Conservation (phyloP, 805 yeast genomes). For the Suhomyces canberraensis region DNA sequence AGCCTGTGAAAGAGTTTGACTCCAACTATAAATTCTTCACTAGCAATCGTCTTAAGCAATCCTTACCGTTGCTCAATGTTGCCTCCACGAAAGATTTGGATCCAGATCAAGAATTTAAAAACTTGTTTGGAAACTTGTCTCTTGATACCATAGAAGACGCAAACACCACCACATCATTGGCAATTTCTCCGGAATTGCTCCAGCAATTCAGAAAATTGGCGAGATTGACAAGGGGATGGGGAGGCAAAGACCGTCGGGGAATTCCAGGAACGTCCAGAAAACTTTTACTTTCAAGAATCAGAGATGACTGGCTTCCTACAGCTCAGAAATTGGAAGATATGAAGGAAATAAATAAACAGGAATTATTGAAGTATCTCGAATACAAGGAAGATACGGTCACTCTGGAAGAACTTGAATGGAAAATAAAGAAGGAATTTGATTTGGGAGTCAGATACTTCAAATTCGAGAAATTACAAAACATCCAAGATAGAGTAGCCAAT, state of each 20-base stretch:
- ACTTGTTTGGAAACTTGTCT: slow-evolving; percentile 69
- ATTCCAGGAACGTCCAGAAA: slow-evolving; percentile 76
- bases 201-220: slow-evolving; percentile 59
- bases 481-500: slow-evolving; percentile 36
- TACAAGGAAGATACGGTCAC: slow-evolving; percentile 34
- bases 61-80: slow-evolving; percentile 42
- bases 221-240: slow-evolving; percentile 74
- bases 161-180: slow-evolving; percentile 66
- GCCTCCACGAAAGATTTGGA: slow-evolving; percentile 53
- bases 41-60: slow-evolving; percentile 36
- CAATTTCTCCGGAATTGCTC: slow-evolving; percentile 65
- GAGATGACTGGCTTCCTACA: slow-evolving; percentile 81
- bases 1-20: slow-evolving; percentile 36
- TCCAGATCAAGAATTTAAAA: slow-evolving; percentile 71
- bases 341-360: slow-evolving; percentile 48
- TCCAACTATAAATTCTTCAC: slow-evolving; percentile 49
- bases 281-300: slow-evolving; percentile 63
- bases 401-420: slow-evolving; percentile 24
- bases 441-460: slow-evolving; percentile 56
- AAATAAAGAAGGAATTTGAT: slow-evolving; percentile 28
- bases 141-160: slow-evolving; percentile 70
- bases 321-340: slow-evolving; percentile 55
- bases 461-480: slow-evolving; percentile 38
- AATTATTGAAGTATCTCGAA: slow-evolving; percentile 32
- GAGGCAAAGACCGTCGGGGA: slow-evolving; percentile 69